Base-by-base conservation (phyloP, 345 rosid genomes). In the Dimocarpus longan region DNA sequence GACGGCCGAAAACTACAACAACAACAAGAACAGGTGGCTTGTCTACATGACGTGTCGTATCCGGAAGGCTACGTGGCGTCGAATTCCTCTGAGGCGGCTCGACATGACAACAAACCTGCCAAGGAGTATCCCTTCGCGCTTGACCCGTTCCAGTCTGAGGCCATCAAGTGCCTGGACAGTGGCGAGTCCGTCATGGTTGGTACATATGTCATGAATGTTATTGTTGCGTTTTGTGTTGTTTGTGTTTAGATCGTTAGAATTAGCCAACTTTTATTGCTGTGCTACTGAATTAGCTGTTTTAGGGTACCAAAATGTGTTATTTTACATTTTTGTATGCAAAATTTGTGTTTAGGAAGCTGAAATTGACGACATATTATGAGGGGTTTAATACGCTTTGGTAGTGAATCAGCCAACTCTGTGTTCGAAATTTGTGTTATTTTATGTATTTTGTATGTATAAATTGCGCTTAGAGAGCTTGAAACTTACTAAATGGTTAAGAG, bases 111-210 rank as follows among this genome's bases (percentile, higher is more conserved):
- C 24, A 87, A 85, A 64, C 97, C 98, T 2, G 98, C 97, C 22
- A 96, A 93, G 82, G 97, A 93, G 68, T 96, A 90, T 84, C 94
- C 98, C 5, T 96, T 96, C 76, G 76, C 93, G 70, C 99, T 96
- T 65, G 97, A 96, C 80, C 94, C 97, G 9, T 96, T 96, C 84
- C 99, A 96, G 86, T 87, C 93, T 11, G 97, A 94, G 90, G 97
- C 99, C 64, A 96, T 96, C 80, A 89, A 87, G 76, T 96, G 98
- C 86, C 98, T 96, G 64, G 87, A 89, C 82, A 88, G 84, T 62
- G 94, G 95, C 71, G 92, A 96, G 79, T 96, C 98, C 0, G 99
- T 96, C 59, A 90, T 96, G 98, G 99, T 93, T 85, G 56, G 77
- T 66, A 46, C 12, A 46, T 8, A 22, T 2, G 52, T 42, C 6